These are phyloP conservation scores for Biscutella laevigata DNA, from an alignment of 441 rosid species.

Conservation along the genomic window DNA sequence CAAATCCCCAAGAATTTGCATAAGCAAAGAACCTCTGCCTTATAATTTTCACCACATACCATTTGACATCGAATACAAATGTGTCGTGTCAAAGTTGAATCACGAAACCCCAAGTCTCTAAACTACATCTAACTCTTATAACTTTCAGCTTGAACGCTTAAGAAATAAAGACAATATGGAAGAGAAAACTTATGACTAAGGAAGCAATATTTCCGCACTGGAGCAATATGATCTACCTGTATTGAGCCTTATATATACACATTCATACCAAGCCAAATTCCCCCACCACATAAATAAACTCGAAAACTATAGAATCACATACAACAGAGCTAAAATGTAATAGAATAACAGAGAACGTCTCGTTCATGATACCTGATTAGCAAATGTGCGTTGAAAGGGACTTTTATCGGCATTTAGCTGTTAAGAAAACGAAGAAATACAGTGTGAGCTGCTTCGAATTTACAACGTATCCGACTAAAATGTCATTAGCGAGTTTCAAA, in stretches of 20 bases:
- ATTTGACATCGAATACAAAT: not conserved
- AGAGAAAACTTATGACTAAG: not conserved
- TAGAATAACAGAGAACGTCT: not conserved
- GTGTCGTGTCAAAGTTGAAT: not conserved
- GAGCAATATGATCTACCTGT: not conserved
- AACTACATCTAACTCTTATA: constrained; percentile 1
- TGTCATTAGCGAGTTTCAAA: not conserved
- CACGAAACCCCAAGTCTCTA: not conserved
- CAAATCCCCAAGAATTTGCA: constrained; percentile 27
- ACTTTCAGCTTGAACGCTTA: too few relatives aligned
- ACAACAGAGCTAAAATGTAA: not conserved
- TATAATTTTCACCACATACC: not conserved
- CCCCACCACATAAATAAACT: not conserved
- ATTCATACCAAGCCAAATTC: not conserved
- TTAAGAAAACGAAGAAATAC: constrained; percentile 18
- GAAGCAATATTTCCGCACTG: not conserved
- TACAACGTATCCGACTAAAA: not conserved
- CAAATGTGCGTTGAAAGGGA: constrained; percentile 90
- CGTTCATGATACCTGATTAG: constrained; percentile 57
- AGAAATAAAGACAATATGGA: not conserved
- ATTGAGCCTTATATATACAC: not conserved
- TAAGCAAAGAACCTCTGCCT: constrained; percentile 12
- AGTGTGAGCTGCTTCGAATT: constrained; percentile 9
- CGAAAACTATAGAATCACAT: not conserved
- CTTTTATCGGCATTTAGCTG: constrained; percentile 88